Base-by-base conservation (phyloP, 2,329 filamentous ascomycete species). In the Colletotrichum sp. region DNA sequence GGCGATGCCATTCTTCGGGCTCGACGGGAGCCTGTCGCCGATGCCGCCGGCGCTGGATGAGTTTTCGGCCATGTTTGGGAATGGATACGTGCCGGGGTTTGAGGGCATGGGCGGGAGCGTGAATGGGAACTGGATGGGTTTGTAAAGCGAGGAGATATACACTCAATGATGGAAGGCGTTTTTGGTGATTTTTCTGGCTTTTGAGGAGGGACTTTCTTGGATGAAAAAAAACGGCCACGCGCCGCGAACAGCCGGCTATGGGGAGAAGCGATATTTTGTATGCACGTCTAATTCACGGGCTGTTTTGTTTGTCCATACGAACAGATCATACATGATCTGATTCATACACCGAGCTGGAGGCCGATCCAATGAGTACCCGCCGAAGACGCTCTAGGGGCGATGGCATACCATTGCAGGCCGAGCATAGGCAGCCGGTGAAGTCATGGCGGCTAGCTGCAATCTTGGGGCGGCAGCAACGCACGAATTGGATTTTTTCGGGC, bases 41-140 rank as follows among this genome's bases (percentile, higher is more conserved):
- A 84, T 86, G 63, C 84, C 84, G n/a, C 84, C 85, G 68, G 84
- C 81, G 5, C 77, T 85, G 77, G 84, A 85, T 72, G 83, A 86
- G 68, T 85, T 85, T 73, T 76, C 75, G 5, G 63, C 72, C 15
- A 68, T 77, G 75, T 72, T 77, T n/a, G 75, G 64, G 18, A 76
- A 77, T 16, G 75, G 75, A 2, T 77, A 76, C 49, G 75, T 55
- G 21, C 64, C 68, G 6, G 72, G 73, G 0, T 68, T 77, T 2
- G 75, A 77, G 18, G 73, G 68, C 16, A 68, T 77, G 64, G 72
- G 68, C 15, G 73, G 64, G 10, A 34, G 64, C 21, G 64, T 64
- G 5, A 73, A 68, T 3, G 70, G 69, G 10, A 68, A 73, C 34
- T 76, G 73, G 73, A 76, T 76, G 73, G 73, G 73, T 24, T 26